Evolutionary conservation across 139 green algal genomes (phyloP).

Genomic region (Micractinium sp.): DNA sequence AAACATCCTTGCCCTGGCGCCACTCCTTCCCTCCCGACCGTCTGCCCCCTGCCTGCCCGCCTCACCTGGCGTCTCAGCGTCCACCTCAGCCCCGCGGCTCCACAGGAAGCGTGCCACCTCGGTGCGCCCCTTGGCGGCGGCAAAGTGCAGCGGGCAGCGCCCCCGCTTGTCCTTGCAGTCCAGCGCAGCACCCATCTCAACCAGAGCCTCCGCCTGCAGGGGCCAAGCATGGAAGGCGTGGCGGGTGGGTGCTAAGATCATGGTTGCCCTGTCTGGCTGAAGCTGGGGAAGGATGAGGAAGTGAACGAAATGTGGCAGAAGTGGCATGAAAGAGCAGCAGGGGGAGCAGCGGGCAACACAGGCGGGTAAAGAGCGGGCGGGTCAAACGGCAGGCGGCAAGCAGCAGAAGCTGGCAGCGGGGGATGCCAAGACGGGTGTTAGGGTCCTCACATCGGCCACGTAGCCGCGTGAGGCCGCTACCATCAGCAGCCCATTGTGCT

Average conservation of each 20-base stretch:
- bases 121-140: slow-evolving; percentile 62
- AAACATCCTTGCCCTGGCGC: too few species aligned
- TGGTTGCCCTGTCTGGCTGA: background rate
- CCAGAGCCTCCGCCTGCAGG: slow-evolving; percentile 64
- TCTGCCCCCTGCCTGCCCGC: too few species aligned
- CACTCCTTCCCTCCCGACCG: too few species aligned
- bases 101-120: slow-evolving; percentile 63
- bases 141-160: slow-evolving; percentile 67
- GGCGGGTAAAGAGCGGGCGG: too few species aligned
- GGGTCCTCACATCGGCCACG: slow-evolving; percentile 63
- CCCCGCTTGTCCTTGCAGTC: slow-evolving; percentile 64
- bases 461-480: slow-evolving; percentile 71
- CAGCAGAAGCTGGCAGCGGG: background rate
- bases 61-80: slow-evolving; percentile 66
- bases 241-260: background rate
- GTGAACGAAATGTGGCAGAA: background rate
- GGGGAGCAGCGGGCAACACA: background rate
- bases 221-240: too few species aligned
- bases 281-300: background rate
- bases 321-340: background rate
- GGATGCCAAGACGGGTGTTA: background rate
- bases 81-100: slow-evolving; percentile 67
- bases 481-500: slow-evolving; percentile 69
- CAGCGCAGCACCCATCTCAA: slow-evolving; percentile 62
- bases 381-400: too few species aligned